Evolutionary conservation across 1,139 yeast species (phyloP).

Genomic region (Candida buenavistaensis): DNA sequence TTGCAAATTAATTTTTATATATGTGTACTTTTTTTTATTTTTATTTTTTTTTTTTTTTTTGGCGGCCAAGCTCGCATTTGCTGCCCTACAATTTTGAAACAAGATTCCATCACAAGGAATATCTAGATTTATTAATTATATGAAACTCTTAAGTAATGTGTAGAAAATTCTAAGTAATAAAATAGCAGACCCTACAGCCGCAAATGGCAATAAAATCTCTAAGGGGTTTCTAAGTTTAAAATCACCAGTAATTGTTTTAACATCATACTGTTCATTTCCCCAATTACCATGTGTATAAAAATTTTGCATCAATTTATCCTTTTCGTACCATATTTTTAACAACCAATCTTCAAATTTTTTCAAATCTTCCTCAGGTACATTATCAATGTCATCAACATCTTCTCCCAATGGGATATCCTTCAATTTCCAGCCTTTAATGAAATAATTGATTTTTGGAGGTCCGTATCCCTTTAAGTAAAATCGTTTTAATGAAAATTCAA

Average conservation of each 20-base stretch:
- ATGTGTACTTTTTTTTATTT: not conserved
- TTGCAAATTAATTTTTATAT: no score
- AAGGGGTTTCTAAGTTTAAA: slow-evolving; percentile 24
- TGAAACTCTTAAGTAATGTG: slow-evolving; percentile 8
- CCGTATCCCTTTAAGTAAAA: slow-evolving; percentile 70
- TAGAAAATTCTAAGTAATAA: slow-evolving; percentile 16
- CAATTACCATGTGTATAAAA: slow-evolving; percentile 55
- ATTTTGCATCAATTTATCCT: slow-evolving; percentile 65
- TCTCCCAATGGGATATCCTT: slow-evolving; percentile 68
- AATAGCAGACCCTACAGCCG: slow-evolving; percentile 17
- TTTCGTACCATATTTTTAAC: slow-evolving; percentile 70
- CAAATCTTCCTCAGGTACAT: slow-evolving; percentile 43
- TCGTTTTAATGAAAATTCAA: slow-evolving; percentile 62
- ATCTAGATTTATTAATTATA: no score
- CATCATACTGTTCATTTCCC: slow-evolving; percentile 18
- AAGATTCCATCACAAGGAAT: slow-evolving; percentile 1
- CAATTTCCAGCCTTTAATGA: slow-evolving; percentile 58
- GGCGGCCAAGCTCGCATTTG: no score
- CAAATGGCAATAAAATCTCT: slow-evolving; percentile 23
- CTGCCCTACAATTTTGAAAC: slow-evolving; percentile 1
- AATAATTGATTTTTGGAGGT: slow-evolving; percentile 64
- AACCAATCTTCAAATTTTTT: slow-evolving; percentile 73
- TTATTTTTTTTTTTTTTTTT: not conserved
- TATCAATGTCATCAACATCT: slow-evolving; percentile 39
- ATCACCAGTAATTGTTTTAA: slow-evolving; percentile 28